These are phyloP conservation scores for Beta lomatogona DNA, from an alignment of 179 eudicot genomes.

Conservation along the genomic window DNA sequence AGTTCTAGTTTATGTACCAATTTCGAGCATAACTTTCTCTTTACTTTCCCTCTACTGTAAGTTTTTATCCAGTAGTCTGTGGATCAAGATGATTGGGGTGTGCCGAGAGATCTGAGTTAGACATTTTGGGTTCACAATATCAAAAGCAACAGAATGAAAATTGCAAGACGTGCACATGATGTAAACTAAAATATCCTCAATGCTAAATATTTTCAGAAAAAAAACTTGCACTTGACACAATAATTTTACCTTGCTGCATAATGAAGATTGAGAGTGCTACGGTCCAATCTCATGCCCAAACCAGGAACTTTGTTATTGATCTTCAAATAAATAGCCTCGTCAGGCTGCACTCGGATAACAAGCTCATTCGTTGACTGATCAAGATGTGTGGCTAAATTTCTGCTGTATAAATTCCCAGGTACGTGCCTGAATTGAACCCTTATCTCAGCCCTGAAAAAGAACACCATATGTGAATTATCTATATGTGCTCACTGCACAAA, in stretches of 20 bases:
- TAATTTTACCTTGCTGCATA: constrained; percentile 78
- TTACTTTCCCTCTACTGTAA: no score
- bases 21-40: no score
- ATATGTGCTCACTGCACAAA: constrained; percentile 8
- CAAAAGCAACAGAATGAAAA: not conserved
- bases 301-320: constrained; percentile 98
- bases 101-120: not conserved
- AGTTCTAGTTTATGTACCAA: no score
- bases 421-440: constrained; percentile 94
- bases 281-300: constrained; percentile 87
- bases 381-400: constrained; percentile 76
- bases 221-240: not conserved
- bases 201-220: not conserved
- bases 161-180: not conserved
- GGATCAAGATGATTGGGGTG: no score
- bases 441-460: constrained; percentile 75
- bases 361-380: constrained; percentile 93
- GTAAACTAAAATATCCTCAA: not conserved
- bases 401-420: constrained; percentile 85
- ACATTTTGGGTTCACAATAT: not conserved
- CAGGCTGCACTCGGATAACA: constrained; percentile 94
- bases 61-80: no score
- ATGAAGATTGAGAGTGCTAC: constrained; percentile 89
- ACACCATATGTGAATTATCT: not conserved
- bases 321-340: constrained; percentile 88